Evolutionary conservation across 169 alveolate genomes (phyloP).

Genomic region (Cryptosporidium sp.): DNA sequence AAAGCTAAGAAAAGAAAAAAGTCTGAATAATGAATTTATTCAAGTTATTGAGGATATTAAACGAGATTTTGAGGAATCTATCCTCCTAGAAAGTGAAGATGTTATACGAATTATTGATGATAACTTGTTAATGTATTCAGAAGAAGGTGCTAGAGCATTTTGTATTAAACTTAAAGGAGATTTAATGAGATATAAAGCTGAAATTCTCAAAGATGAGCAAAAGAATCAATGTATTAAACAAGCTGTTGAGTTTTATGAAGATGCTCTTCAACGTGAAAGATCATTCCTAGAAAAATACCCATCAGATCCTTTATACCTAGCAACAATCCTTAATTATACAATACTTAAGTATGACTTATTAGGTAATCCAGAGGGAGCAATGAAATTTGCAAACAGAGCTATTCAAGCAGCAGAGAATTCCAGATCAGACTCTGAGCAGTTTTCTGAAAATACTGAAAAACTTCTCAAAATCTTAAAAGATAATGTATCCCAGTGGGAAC

Average conservation of each 20-base stretch:
- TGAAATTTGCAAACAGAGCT: slow-evolving; percentile 61
- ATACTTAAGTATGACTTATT: slow-evolving; percentile 46
- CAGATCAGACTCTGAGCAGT: not conserved
- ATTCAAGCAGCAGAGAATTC: slow-evolving; percentile 57
- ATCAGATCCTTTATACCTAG: slow-evolving; percentile 56
- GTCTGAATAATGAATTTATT: not conserved
- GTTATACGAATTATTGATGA: slow-evolving; percentile 60
- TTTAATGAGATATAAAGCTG: slow-evolving; percentile 69
- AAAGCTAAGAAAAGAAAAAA: not conserved
- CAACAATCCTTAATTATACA: slow-evolving; percentile 60
- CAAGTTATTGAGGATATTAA: slow-evolving; percentile 20
- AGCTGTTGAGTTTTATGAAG: slow-evolving; percentile 58
- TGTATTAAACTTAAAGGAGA: slow-evolving; percentile 67
- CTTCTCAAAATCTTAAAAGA: slow-evolving; percentile 61
- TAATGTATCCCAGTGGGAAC: slow-evolving; percentile 56
- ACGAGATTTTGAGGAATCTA: slow-evolving; percentile 35
- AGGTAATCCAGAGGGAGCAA: slow-evolving; percentile 71
- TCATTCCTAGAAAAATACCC: slow-evolving; percentile 37
- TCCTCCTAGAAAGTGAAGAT: slow-evolving; percentile 60
- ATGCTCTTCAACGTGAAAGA: slow-evolving; percentile 44
- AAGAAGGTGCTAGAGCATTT: slow-evolving; percentile 46
- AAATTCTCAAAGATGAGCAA: slow-evolving; percentile 32
- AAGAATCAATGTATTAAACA: slow-evolving; percentile 17
- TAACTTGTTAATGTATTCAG: slow-evolving; percentile 44
- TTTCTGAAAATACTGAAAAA: slow-evolving; percentile 41